A percentile compares a stretch with the other conserved stretches of the same genome.
phyloP scores from a whole-genome alignment of 2,329 filamentous ascomycete genomes.

The Calycina marina region DNA sequence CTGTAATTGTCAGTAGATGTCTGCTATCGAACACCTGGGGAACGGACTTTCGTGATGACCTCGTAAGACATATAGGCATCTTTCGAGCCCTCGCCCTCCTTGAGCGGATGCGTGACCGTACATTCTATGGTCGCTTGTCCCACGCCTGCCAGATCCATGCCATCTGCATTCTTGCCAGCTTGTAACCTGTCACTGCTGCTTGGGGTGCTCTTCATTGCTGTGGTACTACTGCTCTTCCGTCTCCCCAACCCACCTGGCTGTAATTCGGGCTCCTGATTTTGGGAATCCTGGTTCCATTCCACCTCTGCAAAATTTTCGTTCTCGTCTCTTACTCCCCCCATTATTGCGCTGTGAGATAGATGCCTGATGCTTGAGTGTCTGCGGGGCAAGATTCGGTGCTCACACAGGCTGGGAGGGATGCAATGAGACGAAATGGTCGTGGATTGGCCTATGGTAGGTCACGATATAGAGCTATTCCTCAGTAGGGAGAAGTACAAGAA shows the following conservation, averaged over 20 bases:
- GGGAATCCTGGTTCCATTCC: background rate
- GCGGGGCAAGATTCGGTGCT: too few species aligned
- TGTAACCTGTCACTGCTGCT: conserved; percentile 14
- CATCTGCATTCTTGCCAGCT: conserved; percentile 23
- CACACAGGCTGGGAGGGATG: too few species aligned
- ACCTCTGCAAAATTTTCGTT: background rate
- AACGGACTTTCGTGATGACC: conserved; percentile 69
- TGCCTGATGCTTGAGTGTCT: too few species aligned
- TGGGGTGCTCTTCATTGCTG: background rate
- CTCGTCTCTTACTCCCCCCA: background rate
- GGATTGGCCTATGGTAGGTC: too few species aligned
- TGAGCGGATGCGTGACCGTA: conserved; percentile 67
- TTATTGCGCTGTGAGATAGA: too few species aligned
- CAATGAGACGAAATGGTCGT: too few species aligned
- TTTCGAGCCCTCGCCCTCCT: conserved; percentile 93
- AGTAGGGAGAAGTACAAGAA: too few species aligned
- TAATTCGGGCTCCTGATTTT: background rate
- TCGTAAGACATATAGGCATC: conserved; percentile 94
- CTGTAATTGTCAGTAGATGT: conserved; percentile 33
- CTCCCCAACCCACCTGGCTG: conserved; percentile 4
- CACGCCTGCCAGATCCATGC: conserved; percentile 42
- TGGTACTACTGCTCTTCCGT: conserved; percentile 9
- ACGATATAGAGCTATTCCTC: too few species aligned
- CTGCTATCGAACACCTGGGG: conserved; percentile 1
- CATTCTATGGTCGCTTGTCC: conserved; percentile 70